Percentiles rank a stretch among this genome's conserved stretches.
Evolutionary conservation across 176 grass and related monocot species (phyloP).

Genomic region (Zizania latifolia): DNA sequence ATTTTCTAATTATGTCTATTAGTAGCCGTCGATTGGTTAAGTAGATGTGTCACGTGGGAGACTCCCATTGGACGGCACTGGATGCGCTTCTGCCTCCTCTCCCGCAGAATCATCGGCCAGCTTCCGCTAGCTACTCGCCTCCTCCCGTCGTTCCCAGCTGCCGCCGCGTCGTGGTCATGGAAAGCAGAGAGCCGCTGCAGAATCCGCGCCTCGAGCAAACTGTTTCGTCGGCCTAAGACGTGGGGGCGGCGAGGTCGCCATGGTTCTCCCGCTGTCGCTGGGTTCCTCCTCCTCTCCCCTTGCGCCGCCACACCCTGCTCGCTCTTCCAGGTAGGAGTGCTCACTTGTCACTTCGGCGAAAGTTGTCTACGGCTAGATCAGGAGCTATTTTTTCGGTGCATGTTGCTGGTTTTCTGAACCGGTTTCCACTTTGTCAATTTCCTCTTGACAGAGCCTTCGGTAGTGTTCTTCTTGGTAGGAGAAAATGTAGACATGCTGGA

Average conservation of each 20-base stretch:
- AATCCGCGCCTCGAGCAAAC: not conserved
- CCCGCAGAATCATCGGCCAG: not conserved
- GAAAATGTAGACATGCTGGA: not conserved
- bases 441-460: not conserved
- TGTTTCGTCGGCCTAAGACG: not conserved
- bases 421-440: not conserved
- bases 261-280: not conserved
- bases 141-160: not conserved
- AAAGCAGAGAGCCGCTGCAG: not conserved
- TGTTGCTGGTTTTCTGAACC: not conserved
- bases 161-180: not conserved
- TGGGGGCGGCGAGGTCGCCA: not conserved
- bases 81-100: not conserved
- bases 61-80: slow-evolving; percentile 7
- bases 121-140: not conserved
- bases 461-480: slow-evolving; percentile 4
- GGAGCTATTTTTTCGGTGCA: too few relatives aligned
- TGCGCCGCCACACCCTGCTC: not conserved
- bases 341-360: too few relatives aligned
- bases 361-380: not conserved
- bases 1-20: too few relatives aligned
- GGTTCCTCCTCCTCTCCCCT: not conserved
- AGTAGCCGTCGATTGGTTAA: too few relatives aligned
- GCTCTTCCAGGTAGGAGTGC: slow-evolving; percentile 9
- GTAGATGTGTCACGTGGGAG: not conserved